Conservation (phyloP, 495 filamentous ascomycete species). For the Podospora australis region DNA sequence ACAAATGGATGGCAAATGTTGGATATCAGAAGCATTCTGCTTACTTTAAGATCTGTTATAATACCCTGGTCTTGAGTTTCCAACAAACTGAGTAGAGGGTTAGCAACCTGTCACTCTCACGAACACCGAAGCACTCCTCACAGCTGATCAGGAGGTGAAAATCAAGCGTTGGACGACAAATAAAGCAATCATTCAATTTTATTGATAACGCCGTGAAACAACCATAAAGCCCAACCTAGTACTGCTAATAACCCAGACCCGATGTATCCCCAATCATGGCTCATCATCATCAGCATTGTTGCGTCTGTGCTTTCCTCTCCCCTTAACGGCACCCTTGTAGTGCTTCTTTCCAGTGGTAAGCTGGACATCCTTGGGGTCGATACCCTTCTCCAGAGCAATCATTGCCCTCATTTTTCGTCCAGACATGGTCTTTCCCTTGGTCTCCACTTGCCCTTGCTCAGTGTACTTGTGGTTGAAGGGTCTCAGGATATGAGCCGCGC, state of each 20-base stretch:
- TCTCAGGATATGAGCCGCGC: constrained; percentile 60
- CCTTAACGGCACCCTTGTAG: constrained; percentile 70
- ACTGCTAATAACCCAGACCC: too few relatives aligned
- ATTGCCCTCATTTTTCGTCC: constrained; percentile 81
- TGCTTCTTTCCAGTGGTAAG: constrained; percentile 79
- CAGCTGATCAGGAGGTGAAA: too few relatives aligned
- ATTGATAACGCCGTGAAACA: constrained; percentile 10
- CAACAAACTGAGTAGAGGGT: too few relatives aligned
- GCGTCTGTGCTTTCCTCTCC: constrained; percentile 44
- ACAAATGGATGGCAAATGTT: too few relatives aligned
- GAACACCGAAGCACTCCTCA: not conserved
- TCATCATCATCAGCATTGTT: constrained; percentile 19
- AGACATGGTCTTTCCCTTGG: constrained; percentile 59
- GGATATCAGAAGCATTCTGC: too few relatives aligned
- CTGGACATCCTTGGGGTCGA: constrained; percentile 78
- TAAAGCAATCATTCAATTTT: constrained; percentile 1
- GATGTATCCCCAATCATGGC: constrained; percentile 2
- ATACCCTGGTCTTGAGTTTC: too few relatives aligned
- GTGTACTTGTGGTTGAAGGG: constrained; percentile 84
- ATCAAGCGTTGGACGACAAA: too few relatives aligned
- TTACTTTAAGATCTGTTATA: not conserved
- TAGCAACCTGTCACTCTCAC: too few relatives aligned
- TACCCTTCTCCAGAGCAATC: constrained; percentile 74
- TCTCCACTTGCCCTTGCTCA: constrained; percentile 57
- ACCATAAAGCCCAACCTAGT: too few relatives aligned